Conservation (phyloP, 768 basidiomycete species). For the Termitomyces sp. region DNA sequence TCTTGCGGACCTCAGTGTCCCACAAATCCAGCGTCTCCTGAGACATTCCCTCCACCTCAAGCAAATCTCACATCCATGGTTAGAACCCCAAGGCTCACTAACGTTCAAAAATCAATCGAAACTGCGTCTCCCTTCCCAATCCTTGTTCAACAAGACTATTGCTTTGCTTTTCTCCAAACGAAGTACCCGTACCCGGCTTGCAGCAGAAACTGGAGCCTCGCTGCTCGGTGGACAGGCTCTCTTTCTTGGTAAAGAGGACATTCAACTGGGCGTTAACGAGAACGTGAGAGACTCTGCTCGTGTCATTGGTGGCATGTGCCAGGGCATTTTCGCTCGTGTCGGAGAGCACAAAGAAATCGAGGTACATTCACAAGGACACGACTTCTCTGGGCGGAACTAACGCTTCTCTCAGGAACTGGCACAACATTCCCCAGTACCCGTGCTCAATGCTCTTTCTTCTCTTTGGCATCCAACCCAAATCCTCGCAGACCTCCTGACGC, state of each 20-base stretch:
- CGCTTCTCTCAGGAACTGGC: conserved; percentile 69
- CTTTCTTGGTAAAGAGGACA: conserved; percentile 86
- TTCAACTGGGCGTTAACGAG: conserved; percentile 97
- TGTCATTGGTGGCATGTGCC: conserved; percentile 91
- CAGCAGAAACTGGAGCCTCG: conserved; percentile 76
- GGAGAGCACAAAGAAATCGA: conserved; percentile 91
- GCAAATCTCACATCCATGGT: conserved; percentile 58
- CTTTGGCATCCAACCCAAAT: conserved; percentile 97
- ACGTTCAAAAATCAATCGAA: conserved; percentile 23
- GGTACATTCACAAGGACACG: conserved; percentile 34
- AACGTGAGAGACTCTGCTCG: conserved; percentile 74
- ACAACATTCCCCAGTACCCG: conserved; percentile 85
- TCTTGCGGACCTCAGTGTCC: conserved; percentile 77
- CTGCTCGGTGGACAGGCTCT: conserved; percentile 85
- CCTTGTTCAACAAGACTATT: conserved; percentile 76
- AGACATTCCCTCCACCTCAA: conserved; percentile 63
- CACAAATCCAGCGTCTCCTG: conserved; percentile 67
- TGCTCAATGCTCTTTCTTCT: conserved; percentile 92
- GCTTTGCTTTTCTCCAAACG: conserved; percentile 92
- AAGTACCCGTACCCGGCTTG: conserved; percentile 85
- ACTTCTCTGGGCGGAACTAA: conserved; percentile 2
- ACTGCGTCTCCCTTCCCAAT: conserved; percentile 63
- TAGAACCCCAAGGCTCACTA: conserved; percentile 44
- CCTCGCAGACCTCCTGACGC: conserved; percentile 87
- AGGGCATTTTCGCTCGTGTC: conserved; percentile 96